A percentile compares a stretch with the other conserved stretches of the same genome.
Evolutionary conservation across 805 yeast species (phyloP).

Genomic region (Cyberlindnera suaveolens): DNA sequence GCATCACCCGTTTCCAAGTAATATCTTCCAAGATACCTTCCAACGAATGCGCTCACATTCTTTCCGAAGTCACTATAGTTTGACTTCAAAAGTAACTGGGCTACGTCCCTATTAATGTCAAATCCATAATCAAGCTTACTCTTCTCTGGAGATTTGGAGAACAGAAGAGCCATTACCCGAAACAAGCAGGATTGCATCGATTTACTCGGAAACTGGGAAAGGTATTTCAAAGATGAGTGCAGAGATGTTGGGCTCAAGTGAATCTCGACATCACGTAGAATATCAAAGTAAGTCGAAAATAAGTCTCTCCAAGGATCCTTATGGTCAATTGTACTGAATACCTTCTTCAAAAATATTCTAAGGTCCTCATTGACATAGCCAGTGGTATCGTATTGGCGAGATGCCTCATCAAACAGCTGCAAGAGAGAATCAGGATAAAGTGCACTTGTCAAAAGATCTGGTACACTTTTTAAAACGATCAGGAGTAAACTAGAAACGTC

Average conservation of each 20-base stretch:
- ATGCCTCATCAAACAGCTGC: constrained; percentile 15
- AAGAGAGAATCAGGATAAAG: constrained; percentile 14
- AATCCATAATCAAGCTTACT: constrained; percentile 4
- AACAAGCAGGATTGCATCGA: constrained; percentile 4
- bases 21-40: constrained; percentile 18
- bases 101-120: constrained; percentile 8
- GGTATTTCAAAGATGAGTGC: constrained; percentile 6
- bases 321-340: background rate
- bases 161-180: constrained; percentile 10
- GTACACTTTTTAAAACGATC: constrained; percentile 7
- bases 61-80: background rate
- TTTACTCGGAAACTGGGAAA: constrained; percentile 2
- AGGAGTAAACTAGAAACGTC: constrained; percentile 27
- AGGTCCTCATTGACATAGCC: background rate
- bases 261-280: constrained; percentile 1
- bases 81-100: constrained; percentile 8
- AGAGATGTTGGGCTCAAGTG: constrained; percentile 4
- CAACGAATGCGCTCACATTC: constrained; percentile 10
- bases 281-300: constrained; percentile 9
- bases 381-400: constrained; percentile 3
- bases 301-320: constrained; percentile 11
- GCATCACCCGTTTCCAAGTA: constrained; percentile 17
- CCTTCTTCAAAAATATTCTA: background rate
- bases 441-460: background rate
- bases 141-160: constrained; percentile 5